Base-by-base conservation (phyloP, 2,329 filamentous ascomycete genomes). In the Eutypella sp. region DNA sequence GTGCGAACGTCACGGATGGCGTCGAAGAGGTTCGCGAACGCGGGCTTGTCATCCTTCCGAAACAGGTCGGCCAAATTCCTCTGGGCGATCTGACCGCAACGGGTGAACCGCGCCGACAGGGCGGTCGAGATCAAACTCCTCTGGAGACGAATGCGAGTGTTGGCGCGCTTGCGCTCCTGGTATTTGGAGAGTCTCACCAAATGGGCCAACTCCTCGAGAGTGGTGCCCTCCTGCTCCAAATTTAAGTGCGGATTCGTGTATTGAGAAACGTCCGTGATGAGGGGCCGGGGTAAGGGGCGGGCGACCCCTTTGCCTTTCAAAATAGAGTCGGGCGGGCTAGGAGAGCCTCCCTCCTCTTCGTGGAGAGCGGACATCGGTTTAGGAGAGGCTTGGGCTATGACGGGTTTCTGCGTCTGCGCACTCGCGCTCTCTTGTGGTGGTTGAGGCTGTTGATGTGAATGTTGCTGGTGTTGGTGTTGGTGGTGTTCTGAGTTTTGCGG, bases 51-150 rank as follows among this genome's bases (percentile, higher is more conserved):
- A 61, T 90, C 87, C 42, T 79, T 80, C 49, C 85, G 81, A 66
- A 92, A 90, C 66, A 79, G 82, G 56, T 92, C 87, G 55, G 88
- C 85, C 57, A 93, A 71, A 55, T 85, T 87, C 52, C 84, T 79
- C 62, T 89, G 82, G 50, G 85, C 81, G 48, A 86, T 79, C 64
- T 88, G 84, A 53, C 86, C 84, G 57, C 84, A 88, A 54, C 85
- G 80, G 56, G 84, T 82, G 61, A 92, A 72, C 46, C 88, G 84
- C 49, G 85, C 81, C 53, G 84, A 88, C 48, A 90, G 72, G 33
- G 86, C 86, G 37, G 84, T 87, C 18, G 85, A 87, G 44, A 91
- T 79, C 50, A 91, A 72, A 60, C 80, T 87, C 60, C 84, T 77
- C 63, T 90, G 85, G 44, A 93, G 75, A 47, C 86, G 83, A 53